Evolutionary conservation across 169 alveolate species (phyloP).

Genomic region (Cryptosporidium xiaoi): DNA sequence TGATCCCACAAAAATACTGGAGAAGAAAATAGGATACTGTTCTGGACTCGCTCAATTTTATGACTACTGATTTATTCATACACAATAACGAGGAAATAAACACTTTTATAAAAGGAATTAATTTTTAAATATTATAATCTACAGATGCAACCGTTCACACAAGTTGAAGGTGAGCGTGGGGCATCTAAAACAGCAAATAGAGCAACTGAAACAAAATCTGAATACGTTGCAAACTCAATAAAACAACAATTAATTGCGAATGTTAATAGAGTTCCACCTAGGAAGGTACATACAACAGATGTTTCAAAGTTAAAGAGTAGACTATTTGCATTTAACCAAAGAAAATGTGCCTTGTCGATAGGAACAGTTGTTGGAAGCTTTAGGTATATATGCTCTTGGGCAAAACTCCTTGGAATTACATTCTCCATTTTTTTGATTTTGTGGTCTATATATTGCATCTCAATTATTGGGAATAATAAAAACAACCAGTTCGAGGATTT

Average conservation of each 20-base stretch:
- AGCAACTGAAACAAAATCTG: background rate
- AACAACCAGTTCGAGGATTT: slow-evolving; percentile 19
- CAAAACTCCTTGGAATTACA: slow-evolving; percentile 32
- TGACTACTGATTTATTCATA: background rate
- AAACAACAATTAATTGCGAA: slow-evolving; percentile 59
- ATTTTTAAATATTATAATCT: background rate
- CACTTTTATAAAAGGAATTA: background rate
- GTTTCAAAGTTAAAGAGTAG: slow-evolving; percentile 47
- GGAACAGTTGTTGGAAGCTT: slow-evolving; percentile 66
- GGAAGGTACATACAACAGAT: slow-evolving; percentile 54
- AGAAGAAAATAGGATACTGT: background rate
- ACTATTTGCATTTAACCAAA: slow-evolving; percentile 66
- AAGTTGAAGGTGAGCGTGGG: slow-evolving; percentile 9
- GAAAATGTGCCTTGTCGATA: slow-evolving; percentile 53
- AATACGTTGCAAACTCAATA: background rate
- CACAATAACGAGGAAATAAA: background rate
- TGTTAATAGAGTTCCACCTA: slow-evolving; percentile 48
- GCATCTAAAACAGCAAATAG: background rate
- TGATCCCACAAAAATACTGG: background rate
- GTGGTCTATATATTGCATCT: slow-evolving; percentile 42
- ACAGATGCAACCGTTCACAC: slow-evolving; percentile 31
- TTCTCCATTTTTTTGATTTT: slow-evolving; percentile 24
- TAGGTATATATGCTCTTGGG: slow-evolving; percentile 56
- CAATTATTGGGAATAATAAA: slow-evolving; percentile 3
- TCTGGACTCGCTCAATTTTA: background rate